Evolutionary conservation across 2,329 filamentous ascomycete species (phyloP).

Genomic region (Aspergillus carbonarius): DNA sequence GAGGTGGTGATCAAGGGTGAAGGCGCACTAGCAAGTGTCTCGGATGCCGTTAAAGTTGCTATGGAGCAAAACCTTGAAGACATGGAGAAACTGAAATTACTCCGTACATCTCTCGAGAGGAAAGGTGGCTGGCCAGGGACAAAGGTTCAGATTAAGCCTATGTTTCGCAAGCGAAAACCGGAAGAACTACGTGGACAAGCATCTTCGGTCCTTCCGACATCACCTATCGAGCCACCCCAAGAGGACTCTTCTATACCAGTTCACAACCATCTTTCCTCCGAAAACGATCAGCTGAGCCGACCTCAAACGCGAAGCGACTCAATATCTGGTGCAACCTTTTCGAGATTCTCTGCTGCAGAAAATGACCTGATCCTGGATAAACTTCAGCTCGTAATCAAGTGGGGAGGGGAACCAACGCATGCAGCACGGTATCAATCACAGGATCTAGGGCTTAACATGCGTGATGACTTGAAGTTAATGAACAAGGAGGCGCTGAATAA

Average conservation of each 20-base stretch:
- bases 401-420: conserved; percentile 97
- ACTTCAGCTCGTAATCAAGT: conserved; percentile 95
- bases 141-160: conserved; percentile 98
- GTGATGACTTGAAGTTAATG: conserved; percentile 88
- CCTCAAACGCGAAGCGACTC: conserved; percentile 73
- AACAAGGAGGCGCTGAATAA: conserved; percentile 91
- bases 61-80: conserved; percentile 80
- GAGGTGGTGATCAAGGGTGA: conserved; percentile 94
- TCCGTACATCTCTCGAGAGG: conserved; percentile 84
- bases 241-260: conserved; percentile 25
- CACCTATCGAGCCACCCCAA: conserved; percentile 10
- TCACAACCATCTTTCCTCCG: conserved; percentile 19
- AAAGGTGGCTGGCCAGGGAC: conserved; percentile 94
- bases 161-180: conserved; percentile 88
- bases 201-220: conserved; percentile 14
- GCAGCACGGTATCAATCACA: conserved; percentile 95
- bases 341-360: conserved; percentile 88
- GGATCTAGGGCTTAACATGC: conserved; percentile 92
- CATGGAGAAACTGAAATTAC: conserved; percentile 74
- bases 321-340: conserved; percentile 85
- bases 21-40: conserved; percentile 81
- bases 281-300: conserved; percentile 41
- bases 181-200: conserved; percentile 51
- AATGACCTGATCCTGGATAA: conserved; percentile 94
- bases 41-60: conserved; percentile 81